Base-by-base conservation (phyloP, 2,329 filamentous ascomycete genomes). In the Colletotrichum scovillei region DNA sequence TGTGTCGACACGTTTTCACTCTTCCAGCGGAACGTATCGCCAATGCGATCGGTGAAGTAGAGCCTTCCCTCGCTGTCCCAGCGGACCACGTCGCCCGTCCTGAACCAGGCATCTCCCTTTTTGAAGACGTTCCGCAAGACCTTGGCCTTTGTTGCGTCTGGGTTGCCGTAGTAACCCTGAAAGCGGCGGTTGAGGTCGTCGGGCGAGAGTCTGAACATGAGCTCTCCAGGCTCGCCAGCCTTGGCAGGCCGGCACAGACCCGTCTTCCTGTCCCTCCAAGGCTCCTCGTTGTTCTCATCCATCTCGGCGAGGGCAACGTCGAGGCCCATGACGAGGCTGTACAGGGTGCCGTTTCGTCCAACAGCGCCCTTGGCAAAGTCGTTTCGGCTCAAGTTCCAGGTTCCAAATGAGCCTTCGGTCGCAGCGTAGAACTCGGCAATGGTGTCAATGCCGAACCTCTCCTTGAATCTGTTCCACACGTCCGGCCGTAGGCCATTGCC, bases 401-500 rank as follows among this genome's bases (percentile, higher is more conserved):
- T 88, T 1, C 88, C 93, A 3, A 90, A 86, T 1, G 90, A 88
- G 4, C 92, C 93, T 81, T 96, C 94, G 0, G 94, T 95, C 1
- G 93, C 88, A 14, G 92, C 92, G 81, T 97, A 97, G 81, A 97
- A 95, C 79, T 97, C 94, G 73, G 89, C 92, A 72, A 96, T 90
- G 1, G 89, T 89, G 38, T 91, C 89, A 70, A 97, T 89, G 26
- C 90, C 92, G 78, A 97, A 98, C 22, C 95, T 92, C 30, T 93
- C 88, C 80, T 95, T 95, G 86, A 97, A 97, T 8, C 84, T 86
- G 74, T 94, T 91, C 95, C 95, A 98, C 42, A 97, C 90, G 78
- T 97, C 95, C 0, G 95, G 94, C 0, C 95, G 89, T 24, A 97
- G 86, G 2, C 95, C 95, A 79, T 98, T 98, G 24, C 95, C 95